phyloP scores from a whole-genome alignment of 805 yeast species.

The Yarrowia hollandica region DNA sequence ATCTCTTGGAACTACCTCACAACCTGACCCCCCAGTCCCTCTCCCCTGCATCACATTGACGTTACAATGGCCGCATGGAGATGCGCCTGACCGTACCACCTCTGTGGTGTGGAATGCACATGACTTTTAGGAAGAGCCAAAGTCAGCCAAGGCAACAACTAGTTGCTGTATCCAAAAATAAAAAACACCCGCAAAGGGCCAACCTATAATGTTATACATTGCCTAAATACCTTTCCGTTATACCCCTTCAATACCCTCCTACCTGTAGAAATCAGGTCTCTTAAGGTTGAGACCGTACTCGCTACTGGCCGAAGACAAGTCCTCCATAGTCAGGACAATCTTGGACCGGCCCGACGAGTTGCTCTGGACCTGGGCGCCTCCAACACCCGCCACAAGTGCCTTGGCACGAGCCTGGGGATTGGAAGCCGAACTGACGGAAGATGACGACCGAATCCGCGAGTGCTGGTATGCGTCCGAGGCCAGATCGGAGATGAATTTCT shows the following conservation, averaged over 20 bases:
- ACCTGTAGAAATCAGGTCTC: slow-evolving; percentile 93
- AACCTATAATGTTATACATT: slow-evolving; percentile 16
- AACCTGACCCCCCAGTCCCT: too few relatives aligned
- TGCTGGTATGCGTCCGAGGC: slow-evolving; percentile 97
- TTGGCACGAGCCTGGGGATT: slow-evolving; percentile 85
- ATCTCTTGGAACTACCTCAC: too few relatives aligned
- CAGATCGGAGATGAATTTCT: slow-evolving; percentile 88
- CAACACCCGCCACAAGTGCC: slow-evolving; percentile 58
- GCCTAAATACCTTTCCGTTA: not conserved
- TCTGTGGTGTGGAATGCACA: too few relatives aligned
- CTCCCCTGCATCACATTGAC: too few relatives aligned
- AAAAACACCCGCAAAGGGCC: too few relatives aligned
- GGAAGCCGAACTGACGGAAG: slow-evolving; percentile 79
- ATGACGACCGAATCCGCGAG: slow-evolving; percentile 84
- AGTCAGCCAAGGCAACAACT: too few relatives aligned
- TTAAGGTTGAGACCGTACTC: slow-evolving; percentile 90
- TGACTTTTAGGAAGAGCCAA: too few relatives aligned
- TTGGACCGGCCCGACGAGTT: slow-evolving; percentile 57
- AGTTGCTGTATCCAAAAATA: too few relatives aligned
- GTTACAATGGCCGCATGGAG: too few relatives aligned
- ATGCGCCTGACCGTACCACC: too few relatives aligned
- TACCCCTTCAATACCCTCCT: slow-evolving; percentile 25
- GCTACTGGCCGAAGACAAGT: slow-evolving; percentile 83
- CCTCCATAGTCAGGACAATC: slow-evolving; percentile 88
- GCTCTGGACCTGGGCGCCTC: slow-evolving; percentile 43